These are phyloP conservation scores for Annulohypoxylon stygium DNA, from an alignment of 495 filamentous ascomycete genomes.

Conservation along the genomic window DNA sequence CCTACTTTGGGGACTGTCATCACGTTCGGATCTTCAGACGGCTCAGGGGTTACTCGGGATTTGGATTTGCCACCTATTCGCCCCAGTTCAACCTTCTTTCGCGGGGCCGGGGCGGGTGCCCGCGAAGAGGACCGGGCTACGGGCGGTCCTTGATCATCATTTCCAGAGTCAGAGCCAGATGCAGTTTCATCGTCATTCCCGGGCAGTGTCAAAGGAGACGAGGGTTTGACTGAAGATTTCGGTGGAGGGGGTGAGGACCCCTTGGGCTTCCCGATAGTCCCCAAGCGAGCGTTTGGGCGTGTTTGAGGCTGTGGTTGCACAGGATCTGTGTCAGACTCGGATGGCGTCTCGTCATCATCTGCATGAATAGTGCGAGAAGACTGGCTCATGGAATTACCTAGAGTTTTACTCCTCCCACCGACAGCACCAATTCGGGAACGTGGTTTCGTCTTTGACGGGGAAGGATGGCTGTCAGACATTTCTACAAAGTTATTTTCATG, in stretches of 20 bases:
- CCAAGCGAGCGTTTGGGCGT: constrained; percentile 29
- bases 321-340: constrained; percentile 42
- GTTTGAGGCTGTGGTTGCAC: constrained; percentile 18
- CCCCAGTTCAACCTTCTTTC: constrained; percentile 53
- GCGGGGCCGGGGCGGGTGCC: constrained; percentile 33
- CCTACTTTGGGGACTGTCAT: constrained; percentile 28
- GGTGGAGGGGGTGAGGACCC: constrained; percentile 20
- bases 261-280: constrained; percentile 37
- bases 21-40: constrained; percentile 42
- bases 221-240: constrained; percentile 12
- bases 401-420: constrained; percentile 43
- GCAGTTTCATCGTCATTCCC: constrained; percentile 56
- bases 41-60: constrained; percentile 41
- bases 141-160: constrained; percentile 7
- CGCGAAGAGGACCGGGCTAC: constrained; percentile 34
- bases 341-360: constrained; percentile 50
- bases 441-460: constrained; percentile 19
- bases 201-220: constrained; percentile 29
- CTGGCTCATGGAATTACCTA: constrained; percentile 30
- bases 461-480: constrained; percentile 32
- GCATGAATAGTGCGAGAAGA: constrained; percentile 43
- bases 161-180: constrained; percentile 53
- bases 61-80: constrained; percentile 59
- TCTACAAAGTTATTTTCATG: constrained; percentile 47
- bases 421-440: constrained; percentile 46